These are phyloP conservation scores for Phialophora chinensis DNA, from an alignment of 2,329 filamentous ascomycete species.

Conservation along the genomic window DNA sequence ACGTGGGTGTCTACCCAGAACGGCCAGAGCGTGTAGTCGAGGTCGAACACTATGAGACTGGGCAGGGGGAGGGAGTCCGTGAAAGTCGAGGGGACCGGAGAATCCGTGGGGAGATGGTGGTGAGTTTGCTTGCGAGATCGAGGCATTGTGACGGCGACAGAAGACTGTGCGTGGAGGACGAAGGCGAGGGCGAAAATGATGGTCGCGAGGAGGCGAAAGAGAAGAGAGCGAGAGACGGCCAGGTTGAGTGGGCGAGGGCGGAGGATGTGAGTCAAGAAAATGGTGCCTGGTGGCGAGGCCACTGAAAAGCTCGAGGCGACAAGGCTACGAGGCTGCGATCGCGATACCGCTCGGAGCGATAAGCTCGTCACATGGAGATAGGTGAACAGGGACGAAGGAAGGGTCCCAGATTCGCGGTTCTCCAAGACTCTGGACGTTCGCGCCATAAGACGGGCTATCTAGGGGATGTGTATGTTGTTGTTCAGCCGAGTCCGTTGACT, in stretches of 20 bases:
- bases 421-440: background rate
- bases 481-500: background rate
- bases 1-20: slow-evolving; percentile 98
- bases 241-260: background rate
- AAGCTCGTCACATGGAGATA: slow-evolving; percentile 7
- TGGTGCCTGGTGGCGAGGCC: slow-evolving; percentile 7
- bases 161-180: slow-evolving; percentile 5
- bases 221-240: background rate
- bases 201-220: background rate
- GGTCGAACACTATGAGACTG: slow-evolving; percentile 85
- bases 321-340: background rate
- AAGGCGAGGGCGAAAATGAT: background rate
- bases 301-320: background rate
- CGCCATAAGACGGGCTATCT: background rate
- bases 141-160: slow-evolving; percentile 15
- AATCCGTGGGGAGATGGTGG: slow-evolving; percentile 11
- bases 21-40: slow-evolving; percentile 98
- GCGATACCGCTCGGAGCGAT: background rate
- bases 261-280: slow-evolving; percentile 5
- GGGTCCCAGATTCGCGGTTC: too few relatives aligned
- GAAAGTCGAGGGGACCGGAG: slow-evolving; percentile 55
- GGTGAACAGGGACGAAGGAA: background rate
- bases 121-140: slow-evolving; percentile 15
- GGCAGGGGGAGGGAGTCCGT: slow-evolving; percentile 74
- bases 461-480: background rate